Percentiles rank a stretch among this genome's conserved stretches.
Conservation (phyloP, 1,139 yeast genomes). For the Candida sanyaensis region DNA sequence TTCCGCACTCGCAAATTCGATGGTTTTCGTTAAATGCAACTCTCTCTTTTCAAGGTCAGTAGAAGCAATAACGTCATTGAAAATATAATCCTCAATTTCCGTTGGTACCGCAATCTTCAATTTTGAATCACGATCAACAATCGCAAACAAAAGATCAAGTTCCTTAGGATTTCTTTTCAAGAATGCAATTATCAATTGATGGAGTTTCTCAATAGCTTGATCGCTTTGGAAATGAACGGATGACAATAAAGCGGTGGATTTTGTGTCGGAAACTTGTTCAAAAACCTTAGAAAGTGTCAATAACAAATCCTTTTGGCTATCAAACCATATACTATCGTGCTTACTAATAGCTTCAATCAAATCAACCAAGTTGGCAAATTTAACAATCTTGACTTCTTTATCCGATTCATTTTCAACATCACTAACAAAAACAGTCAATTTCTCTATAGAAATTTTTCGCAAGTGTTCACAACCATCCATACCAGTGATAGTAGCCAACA, state of each 20-base stretch:
- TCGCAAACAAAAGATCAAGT: conserved; percentile 41
- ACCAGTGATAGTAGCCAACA: conserved; percentile 63
- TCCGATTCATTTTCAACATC: conserved; percentile 48
- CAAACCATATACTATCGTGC: conserved; percentile 65
- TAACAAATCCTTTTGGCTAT: conserved; percentile 50
- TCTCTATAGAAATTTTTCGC: conserved; percentile 54
- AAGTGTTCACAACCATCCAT: conserved; percentile 60
- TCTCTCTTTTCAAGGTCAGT: conserved; percentile 49
- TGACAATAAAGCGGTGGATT: conserved; percentile 52
- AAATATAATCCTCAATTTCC: conserved; percentile 58
- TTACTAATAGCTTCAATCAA: conserved; percentile 54
- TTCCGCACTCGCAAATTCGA: conserved; percentile 48
- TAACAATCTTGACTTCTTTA: conserved; percentile 57
- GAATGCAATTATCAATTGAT: conserved; percentile 51
- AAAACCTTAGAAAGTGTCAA: conserved; percentile 47
- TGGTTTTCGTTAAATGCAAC: conserved; percentile 52
- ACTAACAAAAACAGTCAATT: conserved; percentile 41
- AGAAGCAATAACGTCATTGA: conserved; percentile 55
- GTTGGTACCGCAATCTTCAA: conserved; percentile 50
- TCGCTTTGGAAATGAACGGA: conserved; percentile 72
- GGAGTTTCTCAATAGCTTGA: conserved; percentile 68
- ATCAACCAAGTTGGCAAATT: conserved; percentile 72
- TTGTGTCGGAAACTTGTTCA: conserved; percentile 45
- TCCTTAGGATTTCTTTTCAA: conserved; percentile 37
- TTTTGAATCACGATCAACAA: conserved; percentile 50